Base-by-base conservation (phyloP, 805 yeast species). In the Saccharomycopsis guyanensis region DNA sequence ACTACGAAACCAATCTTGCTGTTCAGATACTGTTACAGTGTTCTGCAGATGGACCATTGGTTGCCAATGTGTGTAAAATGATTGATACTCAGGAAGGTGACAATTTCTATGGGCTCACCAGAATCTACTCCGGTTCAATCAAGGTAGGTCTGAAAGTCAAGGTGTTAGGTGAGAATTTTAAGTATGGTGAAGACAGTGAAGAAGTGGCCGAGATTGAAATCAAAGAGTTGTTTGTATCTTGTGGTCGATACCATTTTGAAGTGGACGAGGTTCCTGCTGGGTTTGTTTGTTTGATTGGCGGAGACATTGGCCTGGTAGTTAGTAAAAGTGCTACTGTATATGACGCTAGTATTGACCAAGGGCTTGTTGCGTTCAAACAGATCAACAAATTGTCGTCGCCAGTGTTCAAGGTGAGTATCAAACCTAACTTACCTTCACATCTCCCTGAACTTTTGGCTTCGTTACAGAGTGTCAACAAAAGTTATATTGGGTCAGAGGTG, bases 371-470 rank as follows among this genome's bases (percentile, higher is more conserved):
- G n/a, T 68, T 73, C 52, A 65, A 59, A 40, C 67, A 71, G 0
- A 56, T 75, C 13, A 69, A 71, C 38, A 71, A 68, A 49, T 60
- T 78, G 2, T 61, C 67, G 4, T 66, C 70, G 40, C 78, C 95
- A 0, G 79, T 84, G 1, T 76, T 86, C 56, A 86, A 87, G 56
- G 75, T 91, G 2, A 88, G 95, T 0, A 73, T 91, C 16, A 94
- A 88, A 57, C 94, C 97, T 0, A 69, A 73, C 13, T 70, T 74
- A 23, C 96, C 96, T 0, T 72, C 85, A 0, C 95, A 89, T 47
- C 64, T 85, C 15, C 91, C 95, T 0, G 73, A 73, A 50, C 66
- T 93, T 54, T 66, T 81, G 12, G 79, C 76, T n/a, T 89, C 87
- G 0, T 64, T 93, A 40, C 70, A 82, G 48, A 74, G 70, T 46